Base-by-base conservation (phyloP, 345 rosid genomes). In the Hirschfeldia incana region DNA sequence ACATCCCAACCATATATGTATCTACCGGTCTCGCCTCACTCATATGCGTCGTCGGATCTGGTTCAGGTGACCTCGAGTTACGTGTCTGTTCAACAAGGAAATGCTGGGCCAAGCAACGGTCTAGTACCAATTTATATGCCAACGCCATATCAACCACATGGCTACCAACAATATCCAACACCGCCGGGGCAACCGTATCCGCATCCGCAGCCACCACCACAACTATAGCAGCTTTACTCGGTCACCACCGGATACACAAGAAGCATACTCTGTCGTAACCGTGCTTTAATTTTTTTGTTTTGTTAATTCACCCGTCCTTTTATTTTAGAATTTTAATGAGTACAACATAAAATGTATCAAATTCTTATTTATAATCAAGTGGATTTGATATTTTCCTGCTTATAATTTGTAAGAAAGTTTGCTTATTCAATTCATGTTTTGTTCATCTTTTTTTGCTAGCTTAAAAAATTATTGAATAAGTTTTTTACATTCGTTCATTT, bases 91-190 rank as follows among this genome's bases (percentile, higher is more conserved):
- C 76, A 69, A 4, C 62, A 33, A 13, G 75, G 21, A 9, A 64
- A 65, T 36, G 10, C 2, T 29, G 66, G 44, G 4, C 12, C 66
- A 57, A 78, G 51, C 46, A 71, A 65, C 28, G 76, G 81, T 65
- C 13, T 65, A 28, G 36, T 39, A 30, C 76, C 81, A 37, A 32
- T 78, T 11, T 76, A 46, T 62, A 76, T 76, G 69, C 53, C 74
- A 6, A 61, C 80, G 15, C 28, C 29, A 32, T 69, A 77, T 77
- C 81, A 70, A 1, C 30, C 71, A 33, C 71, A 77, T 30, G 75
- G 27, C 53, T 62, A 69, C 65, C 69, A 60, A n/a, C 81, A 82
- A 33, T 61, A 69, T 70, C 63, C 75, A 70, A 57, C 53, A 61
- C 1, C 1, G 11, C 32, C 61, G 8, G 4, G 16, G 3, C 57